Percentiles rank a stretch among this genome's conserved stretches.
These are phyloP conservation scores for Tylopilus balloui DNA, from an alignment of 768 basidiomycete genomes.

Conservation along the genomic window DNA sequence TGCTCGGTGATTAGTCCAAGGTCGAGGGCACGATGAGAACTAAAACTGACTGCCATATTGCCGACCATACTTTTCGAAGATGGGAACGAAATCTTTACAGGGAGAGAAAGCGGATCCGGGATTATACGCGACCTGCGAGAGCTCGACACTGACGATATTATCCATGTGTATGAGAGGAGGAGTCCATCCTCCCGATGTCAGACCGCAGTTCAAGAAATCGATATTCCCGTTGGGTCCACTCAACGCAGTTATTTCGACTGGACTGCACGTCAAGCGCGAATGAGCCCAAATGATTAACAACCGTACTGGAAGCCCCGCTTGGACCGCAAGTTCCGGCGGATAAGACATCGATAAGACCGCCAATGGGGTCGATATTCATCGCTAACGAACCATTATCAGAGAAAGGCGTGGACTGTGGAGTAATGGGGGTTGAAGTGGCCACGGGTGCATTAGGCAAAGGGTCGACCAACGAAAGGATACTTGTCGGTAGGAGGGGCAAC, in stretches of 20 bases:
- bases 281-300: conserved; percentile 9
- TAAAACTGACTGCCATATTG: conserved; percentile 33
- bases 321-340: conserved; percentile 39
- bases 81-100: conserved; percentile 45
- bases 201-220: conserved; percentile 75
- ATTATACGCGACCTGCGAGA: conserved; percentile 46
- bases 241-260: conserved; percentile 46
- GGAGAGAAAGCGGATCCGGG: conserved; percentile 52
- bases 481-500: not conserved
- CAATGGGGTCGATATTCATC: not conserved
- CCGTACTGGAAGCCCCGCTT: conserved; percentile 46
- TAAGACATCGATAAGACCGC: conserved; percentile 35
- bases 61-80: conserved; percentile 60
- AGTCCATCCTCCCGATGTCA: conserved; percentile 60
- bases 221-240: conserved; percentile 70
- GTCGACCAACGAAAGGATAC: not conserved
- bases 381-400: not conserved
- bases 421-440: not conserved
- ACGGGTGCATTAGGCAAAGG: not conserved
- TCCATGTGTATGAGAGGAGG: conserved; percentile 58
- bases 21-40: conserved; percentile 15
- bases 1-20: not conserved
- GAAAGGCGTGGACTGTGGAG: not conserved
- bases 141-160: conserved; percentile 45
- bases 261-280: conserved; percentile 2